Base-by-base conservation (phyloP, 768 basidiomycete genomes). In the Suillus alpinus region DNA sequence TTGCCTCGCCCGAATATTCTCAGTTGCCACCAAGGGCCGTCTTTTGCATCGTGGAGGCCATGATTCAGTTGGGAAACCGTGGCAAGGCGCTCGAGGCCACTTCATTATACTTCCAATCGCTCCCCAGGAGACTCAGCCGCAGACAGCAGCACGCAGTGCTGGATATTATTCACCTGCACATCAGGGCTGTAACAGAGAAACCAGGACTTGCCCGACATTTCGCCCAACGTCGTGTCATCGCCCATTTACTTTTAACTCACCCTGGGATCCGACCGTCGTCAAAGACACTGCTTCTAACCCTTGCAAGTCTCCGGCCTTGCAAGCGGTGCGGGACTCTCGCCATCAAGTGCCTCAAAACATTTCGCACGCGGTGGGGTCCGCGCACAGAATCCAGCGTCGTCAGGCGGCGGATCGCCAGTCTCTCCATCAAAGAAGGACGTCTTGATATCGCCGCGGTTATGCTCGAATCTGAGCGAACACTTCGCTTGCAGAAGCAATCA, bases 391-490 rank as follows among this genome's bases (percentile, higher is more conserved):
- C 88, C 73, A 76, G 79, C 56, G 75, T 78, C 23, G 88, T 91
- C 23, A 80, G 82, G 67, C 81, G 85, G 60, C 83, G 86, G 44
- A 71, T 91, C 57, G 80, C 80, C 6, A 73, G 71, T 44, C 75
- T 88, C 51, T 89, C 88, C 34, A 67, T 87, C 58, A 88, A 86
- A 70, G 84, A 91, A 74, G 83, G 86, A 16, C 81, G 86, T 49
- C 71, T 76, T 62, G 84, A 85, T 66, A 81, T 88, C 60, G 73
- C 69, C 41, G 63, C 57, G 23, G 58, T 63, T 32, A 73, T 76
- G 62, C 52, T 70, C 29, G 63, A 47, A 61, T 56, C 60, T 50
- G 66, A 71, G 53, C 59, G 52, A 43, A 50, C 14, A 37, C 51
- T 50, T 32, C 50, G 43, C 16, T 52, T 39, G 58, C 59, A 23